A percentile compares a stretch with the other conserved stretches of the same genome.
Evolutionary conservation across 1,139 yeast genomes (phyloP).

Genomic region (Kodamaea derodonti): DNA sequence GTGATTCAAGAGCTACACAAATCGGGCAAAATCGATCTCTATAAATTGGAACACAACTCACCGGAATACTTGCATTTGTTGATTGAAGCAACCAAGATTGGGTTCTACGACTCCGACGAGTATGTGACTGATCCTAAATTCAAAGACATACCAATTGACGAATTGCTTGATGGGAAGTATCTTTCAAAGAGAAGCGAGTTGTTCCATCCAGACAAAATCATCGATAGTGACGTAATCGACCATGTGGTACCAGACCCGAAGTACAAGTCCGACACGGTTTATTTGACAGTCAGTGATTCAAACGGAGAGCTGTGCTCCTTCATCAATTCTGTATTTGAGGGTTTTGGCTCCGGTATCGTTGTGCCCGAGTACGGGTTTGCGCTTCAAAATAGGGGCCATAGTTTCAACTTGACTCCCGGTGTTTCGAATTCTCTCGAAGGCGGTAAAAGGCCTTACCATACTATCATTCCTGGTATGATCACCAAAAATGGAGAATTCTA

Average conservation of each 20-base stretch:
- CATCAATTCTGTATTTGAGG: conserved; percentile 69
- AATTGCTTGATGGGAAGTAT: conserved; percentile 39
- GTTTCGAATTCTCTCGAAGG: conserved; percentile 63
- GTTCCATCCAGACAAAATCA: conserved; percentile 37
- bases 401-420: conserved; percentile 60
- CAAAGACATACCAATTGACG: conserved; percentile 33
- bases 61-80: conserved; percentile 65
- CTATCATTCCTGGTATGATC: conserved; percentile 81
- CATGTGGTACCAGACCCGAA: conserved; percentile 62
- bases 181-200: conserved; percentile 48
- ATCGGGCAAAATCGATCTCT: conserved; percentile 42
- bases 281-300: conserved; percentile 63
- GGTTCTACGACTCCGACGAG: conserved; percentile 75
- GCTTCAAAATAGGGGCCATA: conserved; percentile 74
- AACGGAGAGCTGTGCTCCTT: conserved; percentile 83
- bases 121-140: conserved; percentile 61
- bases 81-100: conserved; percentile 67
- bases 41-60: conserved; percentile 58
- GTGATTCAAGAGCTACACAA: conserved; percentile 54
- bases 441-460: conserved; percentile 75
- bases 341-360: conserved; percentile 70
- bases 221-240: conserved; percentile 40
- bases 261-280: conserved; percentile 72
- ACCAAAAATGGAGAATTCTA: conserved; percentile 47
- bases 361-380: conserved; percentile 68